Evolutionary conservation across 2,329 filamentous ascomycete species (phyloP).

Genomic region (Fusarium sambucinum): DNA sequence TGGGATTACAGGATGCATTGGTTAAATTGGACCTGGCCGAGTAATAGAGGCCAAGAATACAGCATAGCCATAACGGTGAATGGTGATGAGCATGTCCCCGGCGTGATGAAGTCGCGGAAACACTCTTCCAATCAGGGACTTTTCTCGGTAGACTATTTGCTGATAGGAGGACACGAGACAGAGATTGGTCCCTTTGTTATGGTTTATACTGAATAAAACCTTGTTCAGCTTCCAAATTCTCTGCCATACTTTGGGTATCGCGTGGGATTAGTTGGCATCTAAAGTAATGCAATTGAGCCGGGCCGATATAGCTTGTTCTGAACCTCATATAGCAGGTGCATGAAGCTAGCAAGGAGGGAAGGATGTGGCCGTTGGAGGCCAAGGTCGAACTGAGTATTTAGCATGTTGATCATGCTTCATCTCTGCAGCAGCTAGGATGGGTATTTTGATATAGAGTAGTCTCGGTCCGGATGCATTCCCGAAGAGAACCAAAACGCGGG

Average conservation of each 20-base stretch:
- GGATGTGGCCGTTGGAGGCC: neutral
- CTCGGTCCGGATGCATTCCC: slow-evolving; percentile 29
- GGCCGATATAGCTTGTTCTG: neutral
- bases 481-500: slow-evolving; percentile 38
- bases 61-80: neutral
- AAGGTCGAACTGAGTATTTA: slow-evolving; percentile 21
- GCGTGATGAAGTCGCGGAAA: neutral
- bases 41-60: neutral
- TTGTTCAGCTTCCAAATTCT: neutral
- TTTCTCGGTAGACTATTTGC: neutral
- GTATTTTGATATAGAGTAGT: slow-evolving; percentile 22
- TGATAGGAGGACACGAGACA: neutral
- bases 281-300: neutral
- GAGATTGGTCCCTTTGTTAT: neutral
- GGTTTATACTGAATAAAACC: neutral
- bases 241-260: neutral
- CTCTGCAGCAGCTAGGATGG: slow-evolving; percentile 19
- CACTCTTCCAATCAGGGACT: neutral
- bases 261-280: neutral
- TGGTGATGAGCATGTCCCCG: neutral
- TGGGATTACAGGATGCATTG: neutral
- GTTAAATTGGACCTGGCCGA: neutral
- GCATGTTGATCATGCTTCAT: slow-evolving; percentile 32
- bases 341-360: slow-evolving; percentile 10
- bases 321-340: slow-evolving; percentile 8